Conservation (phyloP, 257 asterid genomes). For the Solanum arcanum region DNA sequence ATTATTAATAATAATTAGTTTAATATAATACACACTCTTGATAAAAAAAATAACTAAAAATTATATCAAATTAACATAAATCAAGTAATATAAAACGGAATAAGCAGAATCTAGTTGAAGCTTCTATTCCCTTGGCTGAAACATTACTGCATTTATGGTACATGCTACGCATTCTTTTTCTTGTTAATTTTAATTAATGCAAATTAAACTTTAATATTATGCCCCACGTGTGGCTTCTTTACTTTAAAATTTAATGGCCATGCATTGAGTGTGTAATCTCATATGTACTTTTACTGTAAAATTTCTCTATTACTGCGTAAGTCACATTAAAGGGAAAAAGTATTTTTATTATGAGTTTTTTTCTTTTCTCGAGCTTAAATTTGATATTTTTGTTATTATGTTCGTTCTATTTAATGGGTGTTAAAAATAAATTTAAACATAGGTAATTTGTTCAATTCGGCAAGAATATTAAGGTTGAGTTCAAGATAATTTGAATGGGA, state of each 20-base stretch:
- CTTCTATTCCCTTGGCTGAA: background rate
- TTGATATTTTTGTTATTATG: no score
- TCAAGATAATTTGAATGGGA: no score
- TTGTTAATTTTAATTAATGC: background rate
- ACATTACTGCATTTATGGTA: background rate
- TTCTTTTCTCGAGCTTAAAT: no score
- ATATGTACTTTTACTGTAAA: background rate
- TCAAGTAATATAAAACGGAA: background rate
- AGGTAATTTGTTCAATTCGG: no score
- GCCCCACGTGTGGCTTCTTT: background rate
- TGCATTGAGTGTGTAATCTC: background rate
- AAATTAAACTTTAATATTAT: background rate
- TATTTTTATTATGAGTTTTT: no score
- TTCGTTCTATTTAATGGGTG: no score
- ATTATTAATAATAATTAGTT: no score
- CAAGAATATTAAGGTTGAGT: no score
- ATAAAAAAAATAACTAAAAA: background rate
- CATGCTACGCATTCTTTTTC: background rate
- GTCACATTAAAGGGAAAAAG: no score
- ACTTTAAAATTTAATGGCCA: background rate
- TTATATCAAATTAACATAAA: rapidly evolving
- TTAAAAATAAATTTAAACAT: no score
- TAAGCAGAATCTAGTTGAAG: background rate
- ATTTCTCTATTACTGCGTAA: no score
- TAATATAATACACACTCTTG: no score